Base-by-base conservation (phyloP, 441 rosid species). In the Biscutella laevigata region DNA sequence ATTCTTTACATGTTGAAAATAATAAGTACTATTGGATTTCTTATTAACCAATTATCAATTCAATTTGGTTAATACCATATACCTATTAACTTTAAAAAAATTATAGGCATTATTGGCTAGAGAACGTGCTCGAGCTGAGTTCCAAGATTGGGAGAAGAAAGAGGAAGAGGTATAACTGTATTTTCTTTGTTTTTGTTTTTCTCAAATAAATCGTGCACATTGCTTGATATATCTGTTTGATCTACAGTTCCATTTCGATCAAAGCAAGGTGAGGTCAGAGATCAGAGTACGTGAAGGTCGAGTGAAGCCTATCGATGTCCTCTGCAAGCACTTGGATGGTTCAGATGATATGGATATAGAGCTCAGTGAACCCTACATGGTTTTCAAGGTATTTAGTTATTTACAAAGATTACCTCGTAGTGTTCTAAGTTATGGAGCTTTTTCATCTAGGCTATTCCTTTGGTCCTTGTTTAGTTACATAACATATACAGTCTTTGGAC, bases 81-180 rank as follows among this genome's bases (percentile, higher is more conserved):
- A 17, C 42, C 21, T 57, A 6, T 19, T 43, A 63, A 49, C 21
- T 37, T 28, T n/a, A n/a, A n/a, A n/a, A 8, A 15, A n/a, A 45
- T 25, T 34, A 4, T 35, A 91, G 96, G 95, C 91, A 19, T 7
- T 88, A 55, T 72, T 91, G 68, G 94, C 95, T 21, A 86, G 98
- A 71, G 98, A 91, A 53, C 95, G 95, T 63, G 94, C 98, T 35
- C 77, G 94, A 59, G 98, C 96, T 62, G 98, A 91, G 70, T 83
- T 79, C 69, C 95, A 88, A 49, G 98, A 91, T 45, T 91, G 94
- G 96, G 98, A 91, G 82, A 91, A 83, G 74, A 91, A 88, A 64
- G 98, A 91, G 64, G 95, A 88, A 64, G 94, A 91, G 86, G 98
- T 83, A 61, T 51, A 45, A 12, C 34, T 47, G 2, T 25, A 6